Evolutionary conservation across 2,329 filamentous ascomycete genomes (phyloP), one percentile per base, ranked within the genome.

Genomic region (Botrytis elliptica): DNA sequence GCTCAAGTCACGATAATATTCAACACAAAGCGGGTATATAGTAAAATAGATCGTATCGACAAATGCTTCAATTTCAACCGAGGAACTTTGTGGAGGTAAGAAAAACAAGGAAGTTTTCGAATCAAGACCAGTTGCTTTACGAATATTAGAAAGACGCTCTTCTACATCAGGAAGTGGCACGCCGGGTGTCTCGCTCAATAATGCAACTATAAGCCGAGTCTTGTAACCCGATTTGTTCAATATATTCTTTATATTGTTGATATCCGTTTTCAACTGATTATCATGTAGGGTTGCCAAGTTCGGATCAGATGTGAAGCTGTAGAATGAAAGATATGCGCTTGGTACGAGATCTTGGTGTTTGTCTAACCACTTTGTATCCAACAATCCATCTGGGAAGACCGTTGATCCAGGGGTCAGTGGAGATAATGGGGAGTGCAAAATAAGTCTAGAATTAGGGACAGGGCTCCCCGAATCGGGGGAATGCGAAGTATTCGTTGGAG

Each of bases 1-100:
- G n/a, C 94, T 94, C 20, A 98, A 86, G 78, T 99, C 95, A 64
- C 95, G 88, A 82, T 98, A 98, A 82, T 98, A 97, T 79, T 99
- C 96, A 64, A 95, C 85, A 33, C 93, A 90, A 33, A 90, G 86
- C 1, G 91, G 89, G 74, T 95, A 94, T 63, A 98, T 82, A 1
- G 91, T 88, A 2, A 89, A 85, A 65, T 98, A 85, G 59, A 97
- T 88, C 70, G 88, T 92, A 72, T 91, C 89, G 0, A 92, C 90
- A 76, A 95, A 94, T 12, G 90, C 89, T 75, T 90, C 88, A 36
- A 97, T 84, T 79, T 97, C 94, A 1, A 88, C 86, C 4, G 87
- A 84, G 7, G 93, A 92, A 12, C 91, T 90, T 77, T 91, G 89
- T 0, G 92, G 90, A 2, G 94, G 92, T 22, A 97, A 86, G 78